Evolutionary conservation across 1,284 basidiomycete species (phyloP), one percentile per base, ranked within the genome.

Genomic region (Pascua guehoae): DNA sequence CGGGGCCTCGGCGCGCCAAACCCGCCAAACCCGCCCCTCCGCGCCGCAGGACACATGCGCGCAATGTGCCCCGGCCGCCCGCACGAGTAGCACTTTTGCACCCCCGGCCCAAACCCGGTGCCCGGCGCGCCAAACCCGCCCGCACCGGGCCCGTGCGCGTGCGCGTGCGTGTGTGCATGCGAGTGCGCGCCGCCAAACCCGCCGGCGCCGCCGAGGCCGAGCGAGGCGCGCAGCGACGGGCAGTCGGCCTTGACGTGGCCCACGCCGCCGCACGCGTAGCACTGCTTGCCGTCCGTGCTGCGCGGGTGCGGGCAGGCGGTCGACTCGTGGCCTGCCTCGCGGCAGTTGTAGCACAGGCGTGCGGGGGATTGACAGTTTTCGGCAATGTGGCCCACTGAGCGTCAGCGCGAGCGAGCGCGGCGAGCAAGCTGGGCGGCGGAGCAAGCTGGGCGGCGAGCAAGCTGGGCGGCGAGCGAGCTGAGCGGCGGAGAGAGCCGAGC

Each of bases 321-420:
- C 41, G 88, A 90, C 79, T 94, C 91, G 72, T 94, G 91, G 24
- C 90, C 91, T 14, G 89, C 88, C 75, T 89, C 86, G 66, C 87
- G 85, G 76, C 91, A 94, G 76, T 93, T 94, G 81, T 91, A 94
- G 80, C 91, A 94, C 60, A 94, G 84, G 65, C 89, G 85, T 73
- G 88, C 85, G 67, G 88, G 87, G 62, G 88, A 89, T 54, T 88
- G 83, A 76, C 91, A 94, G 70, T 87, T 88, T 80, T 90, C 90
- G 66, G 91, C 91, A 70, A 92, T 88, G 78, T 93, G 91, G 51
- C 89, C 91, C 71, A 92, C 89, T 75, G 58, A 1, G 16, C 7
- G 24, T 32, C 24, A 45, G n/a, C 42, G 42, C 3, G 18, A 15
- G 42, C 42, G 42, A 41, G 41, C 14, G 15, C 3, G 8, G 18